These are phyloP conservation scores for Mortierella sp. DNA, from an alignment of 371 early-diverging fungal genomes.

Conservation along the genomic window DNA sequence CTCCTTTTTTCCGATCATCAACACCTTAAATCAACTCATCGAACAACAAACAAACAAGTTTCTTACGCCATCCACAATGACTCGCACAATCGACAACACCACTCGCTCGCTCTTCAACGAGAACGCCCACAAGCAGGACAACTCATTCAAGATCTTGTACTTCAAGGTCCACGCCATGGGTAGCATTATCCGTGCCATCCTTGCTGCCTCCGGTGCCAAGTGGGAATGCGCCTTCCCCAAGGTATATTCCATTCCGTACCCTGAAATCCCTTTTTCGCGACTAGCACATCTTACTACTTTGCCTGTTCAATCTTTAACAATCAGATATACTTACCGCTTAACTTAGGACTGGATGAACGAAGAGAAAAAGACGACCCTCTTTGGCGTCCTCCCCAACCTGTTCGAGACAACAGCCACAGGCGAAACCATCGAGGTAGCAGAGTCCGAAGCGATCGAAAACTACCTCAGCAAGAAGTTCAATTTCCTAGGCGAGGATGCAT, in stretches of 20 bases:
- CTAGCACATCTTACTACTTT: neutral
- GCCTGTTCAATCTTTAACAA: neutral
- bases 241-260: neutral
- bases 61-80: slow-evolving; percentile 7
- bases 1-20: neutral
- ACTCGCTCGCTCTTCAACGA: slow-evolving; percentile 26
- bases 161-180: slow-evolving; percentile 41
- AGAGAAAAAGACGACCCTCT: slow-evolving; percentile 31
- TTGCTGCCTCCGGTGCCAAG: slow-evolving; percentile 36
- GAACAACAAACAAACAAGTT: neutral
- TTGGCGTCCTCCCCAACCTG: slow-evolving; percentile 41
- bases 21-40: neutral
- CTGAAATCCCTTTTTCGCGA: neutral
- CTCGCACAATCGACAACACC: slow-evolving; percentile 28
- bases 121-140: slow-evolving; percentile 23
- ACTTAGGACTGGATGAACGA: slow-evolving; percentile 40
- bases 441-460: slow-evolving; percentile 44
- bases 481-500: slow-evolving; percentile 26
- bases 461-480: slow-evolving; percentile 38
- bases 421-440: slow-evolving; percentile 30
- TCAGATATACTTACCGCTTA: neutral
- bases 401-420: slow-evolving; percentile 43
- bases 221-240: slow-evolving; percentile 40
- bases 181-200: slow-evolving; percentile 28
- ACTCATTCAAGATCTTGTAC: slow-evolving; percentile 44